Evolutionary conservation across 2,329 filamentous ascomycete genomes (phyloP).

Genomic region (Anisogramma anomala): DNA sequence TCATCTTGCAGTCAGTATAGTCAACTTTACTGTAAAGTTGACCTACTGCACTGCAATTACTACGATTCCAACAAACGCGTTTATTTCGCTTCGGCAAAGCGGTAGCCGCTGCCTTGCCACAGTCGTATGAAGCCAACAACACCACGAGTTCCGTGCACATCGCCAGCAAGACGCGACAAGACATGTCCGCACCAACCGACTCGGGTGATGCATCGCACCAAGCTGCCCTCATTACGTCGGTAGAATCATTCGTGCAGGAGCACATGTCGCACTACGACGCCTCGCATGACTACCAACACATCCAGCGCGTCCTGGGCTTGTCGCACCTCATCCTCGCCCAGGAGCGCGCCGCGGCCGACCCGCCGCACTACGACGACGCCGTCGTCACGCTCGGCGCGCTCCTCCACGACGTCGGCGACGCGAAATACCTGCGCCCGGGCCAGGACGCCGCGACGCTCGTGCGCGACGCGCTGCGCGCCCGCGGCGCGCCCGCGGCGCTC

Average conservation of each 20-base stretch:
- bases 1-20: too few species aligned
- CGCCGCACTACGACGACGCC: slow-evolving; percentile 30
- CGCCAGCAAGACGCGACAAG: background rate
- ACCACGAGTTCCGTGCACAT: background rate
- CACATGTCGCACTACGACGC: slow-evolving; percentile 73
- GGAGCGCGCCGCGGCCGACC: slow-evolving; percentile 25
- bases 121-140: background rate
- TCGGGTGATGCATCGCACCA: background rate
- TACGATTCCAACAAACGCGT: too few species aligned
- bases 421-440: slow-evolving; percentile 57
- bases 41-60: too few species aligned
- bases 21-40: too few species aligned
- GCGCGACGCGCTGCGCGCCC: slow-evolving; percentile 40
- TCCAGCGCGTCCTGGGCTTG: slow-evolving; percentile 63
- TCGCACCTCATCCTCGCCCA: slow-evolving; percentile 51
- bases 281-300: slow-evolving; percentile 80
- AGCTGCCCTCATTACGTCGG: slow-evolving; percentile 34
- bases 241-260: slow-evolving; percentile 51
- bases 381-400: slow-evolving; percentile 59
- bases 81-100: too few species aligned
- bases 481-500: slow-evolving; percentile 46
- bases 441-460: slow-evolving; percentile 48
- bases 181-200: background rate
- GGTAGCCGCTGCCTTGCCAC: too few species aligned
- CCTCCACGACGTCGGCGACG: slow-evolving; percentile 82